Conservation (phyloP, 2,329 filamentous ascomycete genomes). For the Pseudogymnoascus sp. region DNA sequence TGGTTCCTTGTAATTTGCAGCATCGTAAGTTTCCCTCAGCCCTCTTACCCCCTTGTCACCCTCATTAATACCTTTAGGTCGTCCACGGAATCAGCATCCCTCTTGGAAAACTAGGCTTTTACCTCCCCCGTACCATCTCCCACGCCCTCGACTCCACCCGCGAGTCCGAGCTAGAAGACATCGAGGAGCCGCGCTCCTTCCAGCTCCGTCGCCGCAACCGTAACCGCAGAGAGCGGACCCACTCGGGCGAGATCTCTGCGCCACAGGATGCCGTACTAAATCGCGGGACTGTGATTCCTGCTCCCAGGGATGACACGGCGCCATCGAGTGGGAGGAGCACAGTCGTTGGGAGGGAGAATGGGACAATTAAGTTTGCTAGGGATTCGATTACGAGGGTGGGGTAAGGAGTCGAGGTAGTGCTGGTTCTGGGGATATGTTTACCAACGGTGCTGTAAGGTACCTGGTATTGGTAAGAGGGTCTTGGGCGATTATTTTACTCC, state of each 20-base stretch:
- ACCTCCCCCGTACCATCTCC: slow-evolving; percentile 56
- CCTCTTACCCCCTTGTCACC: neutral
- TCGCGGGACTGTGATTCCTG: neutral
- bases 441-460: neutral
- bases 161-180: slow-evolving; percentile 15
- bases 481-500: neutral
- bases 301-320: neutral
- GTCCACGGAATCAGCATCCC: slow-evolving; percentile 80
- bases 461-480: neutral
- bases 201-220: neutral
- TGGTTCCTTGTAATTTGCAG: slow-evolving; percentile 84
- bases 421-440: neutral
- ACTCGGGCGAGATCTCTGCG: neutral
- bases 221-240: neutral
- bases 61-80: slow-evolving; percentile 36
- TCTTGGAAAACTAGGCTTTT: slow-evolving; percentile 52
- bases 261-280: neutral
- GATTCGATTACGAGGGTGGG: neutral
- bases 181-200: slow-evolving; percentile 3
- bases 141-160: slow-evolving; percentile 37
- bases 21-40: slow-evolving; percentile 48
- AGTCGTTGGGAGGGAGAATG: neutral
- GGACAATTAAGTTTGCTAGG: neutral
- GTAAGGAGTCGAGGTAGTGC: neutral
- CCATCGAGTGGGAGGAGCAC: neutral